These are phyloP conservation scores for Dryas alaskensis DNA, from an alignment of 306 rosid genomes.

Conservation along the genomic window DNA sequence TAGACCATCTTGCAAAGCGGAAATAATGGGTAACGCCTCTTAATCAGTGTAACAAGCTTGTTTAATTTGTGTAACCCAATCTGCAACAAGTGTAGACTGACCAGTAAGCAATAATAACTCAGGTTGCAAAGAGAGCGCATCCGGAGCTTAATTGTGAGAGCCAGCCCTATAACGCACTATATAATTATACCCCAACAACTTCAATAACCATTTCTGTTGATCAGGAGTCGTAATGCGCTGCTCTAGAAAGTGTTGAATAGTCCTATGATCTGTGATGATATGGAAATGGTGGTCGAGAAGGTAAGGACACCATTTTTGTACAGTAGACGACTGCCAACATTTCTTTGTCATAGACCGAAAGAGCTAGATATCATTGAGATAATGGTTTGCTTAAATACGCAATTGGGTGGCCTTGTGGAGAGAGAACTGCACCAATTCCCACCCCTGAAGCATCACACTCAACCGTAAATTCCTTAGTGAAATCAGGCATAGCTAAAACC, in stretches of 20 bases:
- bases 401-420: not conserved
- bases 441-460: not conserved
- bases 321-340: not conserved
- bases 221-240: not conserved
- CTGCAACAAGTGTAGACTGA: no score
- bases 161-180: not conserved
- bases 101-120: no score
- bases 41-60: no score
- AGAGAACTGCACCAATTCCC: not conserved
- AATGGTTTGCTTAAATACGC: not conserved
- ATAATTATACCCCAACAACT: not conserved
- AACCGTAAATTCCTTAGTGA: not conserved
- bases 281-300: not conserved
- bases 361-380: not conserved
- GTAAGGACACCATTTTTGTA: not conserved
- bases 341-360: not conserved
- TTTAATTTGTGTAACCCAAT: no score
- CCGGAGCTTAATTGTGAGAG: no score
- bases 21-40: no score
- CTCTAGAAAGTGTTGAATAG: not conserved
- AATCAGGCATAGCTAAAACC: not conserved
- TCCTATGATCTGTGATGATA: not conserved
- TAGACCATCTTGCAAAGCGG: no score
- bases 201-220: not conserved
- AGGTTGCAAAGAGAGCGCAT: no score